Percentiles rank a stretch among this genome's conserved stretches.
Evolutionary conservation across 2,329 filamentous ascomycete species (phyloP).

Genomic region (Pochonia chlamydosporia): DNA sequence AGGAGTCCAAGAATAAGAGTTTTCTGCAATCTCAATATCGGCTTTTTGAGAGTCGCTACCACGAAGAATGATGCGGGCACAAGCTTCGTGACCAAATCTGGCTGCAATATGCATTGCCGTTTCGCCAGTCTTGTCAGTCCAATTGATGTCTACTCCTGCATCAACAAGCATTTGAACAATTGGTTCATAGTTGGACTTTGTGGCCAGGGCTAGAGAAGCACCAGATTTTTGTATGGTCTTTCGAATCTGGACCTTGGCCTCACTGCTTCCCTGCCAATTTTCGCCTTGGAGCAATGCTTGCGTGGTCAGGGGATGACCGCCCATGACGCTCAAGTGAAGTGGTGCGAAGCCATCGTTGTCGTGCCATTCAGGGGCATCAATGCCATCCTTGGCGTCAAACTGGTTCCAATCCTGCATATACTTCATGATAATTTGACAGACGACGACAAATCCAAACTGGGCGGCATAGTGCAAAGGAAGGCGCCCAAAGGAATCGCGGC

Average conservation of each 20-base stretch:
- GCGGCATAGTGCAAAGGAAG: slow-evolving; percentile 89
- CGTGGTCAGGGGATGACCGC: slow-evolving; percentile 83
- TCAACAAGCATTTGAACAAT: slow-evolving; percentile 87
- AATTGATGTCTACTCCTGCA: slow-evolving; percentile 88
- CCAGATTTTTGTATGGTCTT: slow-evolving; percentile 75
- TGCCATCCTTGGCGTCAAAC: slow-evolving; percentile 77
- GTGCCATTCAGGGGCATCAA: slow-evolving; percentile 85
- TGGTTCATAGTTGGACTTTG: slow-evolving; percentile 75
- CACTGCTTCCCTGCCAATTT: slow-evolving; percentile 61
- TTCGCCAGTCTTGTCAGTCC: slow-evolving; percentile 84
- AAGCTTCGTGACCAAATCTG: slow-evolving; percentile 77
- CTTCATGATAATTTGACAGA: slow-evolving; percentile 81
- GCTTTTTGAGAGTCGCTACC: slow-evolving; percentile 66
- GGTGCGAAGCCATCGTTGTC: slow-evolving; percentile 88
- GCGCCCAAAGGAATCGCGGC: slow-evolving; percentile 73
- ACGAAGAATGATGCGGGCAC: slow-evolving; percentile 68
- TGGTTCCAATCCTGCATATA: slow-evolving; percentile 86
- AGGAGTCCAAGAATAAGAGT: slow-evolving; percentile 90
- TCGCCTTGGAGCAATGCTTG: slow-evolving; percentile 75
- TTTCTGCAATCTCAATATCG: slow-evolving; percentile 71
- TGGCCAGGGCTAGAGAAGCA: slow-evolving; percentile 80
- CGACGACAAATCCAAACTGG: slow-evolving; percentile 88
- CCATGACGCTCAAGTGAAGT: slow-evolving; percentile 85
- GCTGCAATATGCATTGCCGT: slow-evolving; percentile 89
- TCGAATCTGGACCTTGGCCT: slow-evolving; percentile 58